Evolutionary conservation across 2,329 filamentous ascomycete genomes (phyloP), one percentile per base, ranked within the genome.

Genomic region (Talaromyces atroroseus): DNA sequence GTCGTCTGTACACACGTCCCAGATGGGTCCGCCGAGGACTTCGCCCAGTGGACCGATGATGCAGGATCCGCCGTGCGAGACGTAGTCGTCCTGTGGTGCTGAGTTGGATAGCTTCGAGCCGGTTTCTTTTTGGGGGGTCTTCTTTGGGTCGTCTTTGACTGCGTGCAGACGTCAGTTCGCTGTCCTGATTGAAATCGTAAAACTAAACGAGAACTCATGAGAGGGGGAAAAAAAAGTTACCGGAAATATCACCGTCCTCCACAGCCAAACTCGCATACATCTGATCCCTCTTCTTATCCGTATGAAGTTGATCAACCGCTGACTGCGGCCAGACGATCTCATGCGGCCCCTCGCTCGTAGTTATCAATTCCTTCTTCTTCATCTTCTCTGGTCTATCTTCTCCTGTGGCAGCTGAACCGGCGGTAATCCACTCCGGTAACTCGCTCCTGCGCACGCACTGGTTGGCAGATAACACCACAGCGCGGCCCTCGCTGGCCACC

Each of bases 391-490:
- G 55, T 48, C 26, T 44, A 47, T 32, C 12, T 29, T 5, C 14
- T 50, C 18, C 24, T 8, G 18, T 10, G 16, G 21, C 18, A 18
- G 10, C 18, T 20, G 20, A 20, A 47, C 36, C 16, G 49, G 16
- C 49, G 0, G 71, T 77, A 29, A 87, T 80, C 83, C 82, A 86
- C 5, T 65, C 68, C 0, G 83, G 84, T 2, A 86, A 67, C 58
- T 85, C 74, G 47, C 77, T 80, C 61, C 75, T 78, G 60, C 78
- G 82, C 3, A 89, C 81, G 66, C 88, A 92, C 78, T 95, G 92
- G 70, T 96, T 96, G 46, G 89, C 85, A 66, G 84, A 90, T 3
- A 96, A 76, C 18, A 96, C 91, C 63, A 95, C 92, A 63, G 89
- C 89, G 20, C 92, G 80, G 0, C 91, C 89, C 71, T 97, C 92